phyloP scores from a whole-genome alignment of 208 protist species.

The Porcisia hertigi region DNA sequence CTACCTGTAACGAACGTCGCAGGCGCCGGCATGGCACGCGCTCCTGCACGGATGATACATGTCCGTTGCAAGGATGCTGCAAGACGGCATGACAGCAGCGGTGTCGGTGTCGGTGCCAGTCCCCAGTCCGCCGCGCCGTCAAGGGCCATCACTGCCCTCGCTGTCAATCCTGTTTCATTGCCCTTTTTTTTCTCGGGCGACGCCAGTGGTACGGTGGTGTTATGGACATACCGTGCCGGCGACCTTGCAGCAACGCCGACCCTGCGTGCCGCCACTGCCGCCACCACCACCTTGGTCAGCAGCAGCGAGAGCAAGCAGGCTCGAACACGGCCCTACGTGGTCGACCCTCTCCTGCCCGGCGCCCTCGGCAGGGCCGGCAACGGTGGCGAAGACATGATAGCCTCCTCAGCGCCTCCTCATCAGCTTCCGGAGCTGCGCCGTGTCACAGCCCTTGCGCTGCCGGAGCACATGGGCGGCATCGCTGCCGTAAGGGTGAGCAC shows the following conservation, averaged over 20 bases:
- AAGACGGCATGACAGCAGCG: background rate
- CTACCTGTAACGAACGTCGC: conserved; percentile 45
- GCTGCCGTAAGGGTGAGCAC: conserved; percentile 23
- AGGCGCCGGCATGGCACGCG: conserved; percentile 6
- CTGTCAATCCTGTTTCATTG: conserved; percentile 38
- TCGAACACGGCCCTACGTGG: conserved; percentile 9
- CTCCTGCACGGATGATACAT: conserved; percentile 3
- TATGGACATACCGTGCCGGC: conserved; percentile 54
- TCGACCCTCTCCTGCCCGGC: conserved; percentile 6
- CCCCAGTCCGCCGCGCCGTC: background rate
- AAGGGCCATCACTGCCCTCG: conserved; percentile 36
- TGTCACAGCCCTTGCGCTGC: conserved; percentile 27
- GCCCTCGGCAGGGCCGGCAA: background rate
- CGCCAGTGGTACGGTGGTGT: conserved; percentile 36
- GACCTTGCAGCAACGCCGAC: conserved; percentile 27
- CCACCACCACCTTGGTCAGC: background rate
- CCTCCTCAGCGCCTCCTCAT: conserved; percentile 24
- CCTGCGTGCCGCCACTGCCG: conserved; percentile 9
- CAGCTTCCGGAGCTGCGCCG: conserved; percentile 42
- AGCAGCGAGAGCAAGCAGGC: conserved; percentile 7
- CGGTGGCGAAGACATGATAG: background rate
- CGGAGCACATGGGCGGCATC: conserved; percentile 13
- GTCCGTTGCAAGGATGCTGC: background rate
- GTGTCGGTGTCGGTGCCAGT: background rate
- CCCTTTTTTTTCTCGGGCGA: conserved; percentile 71